Base-by-base conservation (phyloP, 805 yeast genomes). In the Cyberlindnera bimundalis region DNA sequence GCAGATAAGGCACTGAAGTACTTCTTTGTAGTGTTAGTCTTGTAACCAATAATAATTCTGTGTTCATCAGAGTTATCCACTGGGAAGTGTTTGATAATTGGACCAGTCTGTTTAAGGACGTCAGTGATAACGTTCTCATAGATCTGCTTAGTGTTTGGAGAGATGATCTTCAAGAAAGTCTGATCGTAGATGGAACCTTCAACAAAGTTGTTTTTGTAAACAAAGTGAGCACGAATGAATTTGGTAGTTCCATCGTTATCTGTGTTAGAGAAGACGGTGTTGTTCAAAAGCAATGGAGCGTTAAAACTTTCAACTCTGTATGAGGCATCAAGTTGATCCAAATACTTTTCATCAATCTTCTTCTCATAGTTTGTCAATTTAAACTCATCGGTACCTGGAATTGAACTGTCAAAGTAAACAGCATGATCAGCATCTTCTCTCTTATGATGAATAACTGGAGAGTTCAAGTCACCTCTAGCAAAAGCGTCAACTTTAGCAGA, bases 401-500 rank as follows among this genome's bases (percentile, higher is more conserved):
- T 60, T 13, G 79, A 70, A 25, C 95, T 79, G 59, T 87, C 96
- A 62, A 91, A 86, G 61, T 84, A 93, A 26, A 88, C 93, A 2
- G 96, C 96, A 58, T 88, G 96, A 59, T 84, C 90, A 14, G 78
- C 82, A 33, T 77, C 74, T 61, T 87, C 90, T 48, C 89, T 74
- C 60, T 81, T 82, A 61, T 88, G 86, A 48, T 82, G 86, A 49
- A 91, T 81, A 50, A 79, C 74, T 16, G 82, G 81, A 47, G 68
- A 66, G 43, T 64, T 65, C 39, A 71, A 68, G 42, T 67, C 75
- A 35, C 81, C 73, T 47, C 75, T 66, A 4, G 93, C 84, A 59
- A 74, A 86, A 7, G 96, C 95, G 52, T 91, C 93, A 39, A 93
- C 76, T 61, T 93, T 93, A 42, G 97, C 90, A 25, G 96, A 86